phyloP scores from a whole-genome alignment of 805 yeast genomes.

The Metschnikowia vanudenii region DNA sequence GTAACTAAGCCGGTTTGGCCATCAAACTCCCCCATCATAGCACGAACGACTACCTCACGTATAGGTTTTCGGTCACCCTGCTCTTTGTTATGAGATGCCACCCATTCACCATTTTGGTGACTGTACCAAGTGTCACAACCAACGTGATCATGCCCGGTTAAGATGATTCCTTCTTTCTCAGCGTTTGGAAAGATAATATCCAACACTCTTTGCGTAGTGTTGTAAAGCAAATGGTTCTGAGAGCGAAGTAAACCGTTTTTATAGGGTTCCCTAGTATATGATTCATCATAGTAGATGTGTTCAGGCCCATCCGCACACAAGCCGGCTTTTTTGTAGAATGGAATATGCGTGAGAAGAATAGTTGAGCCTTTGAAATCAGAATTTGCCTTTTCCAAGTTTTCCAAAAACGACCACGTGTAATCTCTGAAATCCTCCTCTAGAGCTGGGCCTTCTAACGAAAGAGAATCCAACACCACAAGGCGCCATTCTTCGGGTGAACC shows the following conservation, averaged over 20 bases:
- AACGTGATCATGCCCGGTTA: slow-evolving; percentile 95
- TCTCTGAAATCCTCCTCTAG: slow-evolving; percentile 66
- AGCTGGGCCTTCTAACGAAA: slow-evolving; percentile 89
- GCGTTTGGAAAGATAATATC: slow-evolving; percentile 65
- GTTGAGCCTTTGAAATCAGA: slow-evolving; percentile 69
- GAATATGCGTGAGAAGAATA: slow-evolving; percentile 82
- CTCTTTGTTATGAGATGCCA: slow-evolving; percentile 45
- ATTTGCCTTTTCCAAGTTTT: slow-evolving; percentile 51
- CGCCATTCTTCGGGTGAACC: slow-evolving; percentile 76
- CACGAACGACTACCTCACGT: slow-evolving; percentile 79
- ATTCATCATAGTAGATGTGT: slow-evolving; percentile 45
- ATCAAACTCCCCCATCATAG: slow-evolving; percentile 95
- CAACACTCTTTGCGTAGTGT: slow-evolving; percentile 64
- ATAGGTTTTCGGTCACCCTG: slow-evolving; percentile 39
- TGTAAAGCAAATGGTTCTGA: slow-evolving; percentile 78
- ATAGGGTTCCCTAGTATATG: slow-evolving; percentile 59
- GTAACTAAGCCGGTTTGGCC: slow-evolving; percentile 87
- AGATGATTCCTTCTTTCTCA: slow-evolving; percentile 68
- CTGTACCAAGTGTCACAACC: slow-evolving; percentile 81
- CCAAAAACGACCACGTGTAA: slow-evolving; percentile 72
- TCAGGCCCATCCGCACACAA: slow-evolving; percentile 85
- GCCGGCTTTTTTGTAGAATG: slow-evolving; percentile 79
- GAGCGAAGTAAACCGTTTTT: slow-evolving; percentile 71
- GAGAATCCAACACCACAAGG: slow-evolving; percentile 80
- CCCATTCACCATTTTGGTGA: slow-evolving; percentile 51